phyloP scores from a whole-genome alignment of 306 rosid genomes.

The Lablab purpureus region DNA sequence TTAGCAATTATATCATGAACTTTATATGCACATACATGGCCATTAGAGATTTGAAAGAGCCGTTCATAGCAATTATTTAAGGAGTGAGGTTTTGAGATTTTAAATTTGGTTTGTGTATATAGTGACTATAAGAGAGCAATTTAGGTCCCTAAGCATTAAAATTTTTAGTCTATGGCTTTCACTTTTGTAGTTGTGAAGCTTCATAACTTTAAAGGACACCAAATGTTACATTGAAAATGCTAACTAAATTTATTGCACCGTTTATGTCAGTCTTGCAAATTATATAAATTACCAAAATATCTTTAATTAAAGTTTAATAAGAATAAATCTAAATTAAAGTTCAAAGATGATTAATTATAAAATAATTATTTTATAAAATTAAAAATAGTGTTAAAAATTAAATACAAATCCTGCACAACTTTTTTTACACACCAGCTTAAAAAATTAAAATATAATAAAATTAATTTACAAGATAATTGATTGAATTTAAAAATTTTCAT shows the following conservation, averaged over 20 bases:
- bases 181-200: neutral
- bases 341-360: no score
- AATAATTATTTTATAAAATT: no score
- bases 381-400: no score
- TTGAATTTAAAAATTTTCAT: no score
- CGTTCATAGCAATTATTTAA: neutral
- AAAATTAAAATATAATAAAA: no score
- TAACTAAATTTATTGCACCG: conserved; percentile 2
- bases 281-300: no score
- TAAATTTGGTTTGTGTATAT: neutral
- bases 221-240: neutral
- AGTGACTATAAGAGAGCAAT: neutral
- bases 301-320: no score
- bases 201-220: neutral
- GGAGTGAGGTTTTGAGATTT: neutral
- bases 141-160: neutral
- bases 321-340: no score
- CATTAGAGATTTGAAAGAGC: neutral
- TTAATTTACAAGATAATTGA: no score
- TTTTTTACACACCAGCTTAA: no score
- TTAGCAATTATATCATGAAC: conserved; percentile 9
- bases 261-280: neutral
- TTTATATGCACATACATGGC: neutral
- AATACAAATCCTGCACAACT: no score
- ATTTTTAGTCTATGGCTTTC: neutral